Percentiles rank a stretch among this genome's conserved stretches.
phyloP scores from a whole-genome alignment of 78 protist genomes.

The Fonticula alba region DNA sequence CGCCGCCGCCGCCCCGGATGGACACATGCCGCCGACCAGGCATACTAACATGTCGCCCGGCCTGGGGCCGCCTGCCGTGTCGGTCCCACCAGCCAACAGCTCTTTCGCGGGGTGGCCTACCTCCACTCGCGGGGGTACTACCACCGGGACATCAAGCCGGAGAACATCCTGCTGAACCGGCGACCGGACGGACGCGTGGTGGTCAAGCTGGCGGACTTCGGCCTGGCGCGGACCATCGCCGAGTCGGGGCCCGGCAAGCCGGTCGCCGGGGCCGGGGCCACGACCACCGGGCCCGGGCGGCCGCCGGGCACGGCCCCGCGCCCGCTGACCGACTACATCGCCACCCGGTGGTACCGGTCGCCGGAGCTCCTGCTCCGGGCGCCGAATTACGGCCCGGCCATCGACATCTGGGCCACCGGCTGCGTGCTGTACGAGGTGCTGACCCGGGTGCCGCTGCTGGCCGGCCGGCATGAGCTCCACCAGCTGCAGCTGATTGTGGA shows the following conservation, averaged over 20 bases:
- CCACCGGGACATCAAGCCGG: slow-evolving; percentile 56
- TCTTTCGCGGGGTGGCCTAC: slow-evolving; percentile 54
- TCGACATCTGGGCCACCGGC: slow-evolving; percentile 56
- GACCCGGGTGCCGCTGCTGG: slow-evolving; percentile 46
- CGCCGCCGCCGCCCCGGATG: too few relatives aligned
- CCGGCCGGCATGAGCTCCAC: slow-evolving; percentile 55
- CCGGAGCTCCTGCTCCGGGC: slow-evolving; percentile 40
- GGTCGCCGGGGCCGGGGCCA: too few relatives aligned
- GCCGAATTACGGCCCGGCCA: not conserved
- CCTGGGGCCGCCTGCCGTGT: too few relatives aligned
- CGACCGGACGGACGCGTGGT: slow-evolving; percentile 14
- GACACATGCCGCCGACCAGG: too few relatives aligned
- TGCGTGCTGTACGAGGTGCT: slow-evolving; percentile 55
- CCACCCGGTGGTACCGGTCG: slow-evolving; percentile 68
- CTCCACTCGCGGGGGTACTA: slow-evolving; percentile 48
- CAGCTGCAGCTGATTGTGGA: slow-evolving; percentile 26
- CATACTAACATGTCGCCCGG: too few relatives aligned
- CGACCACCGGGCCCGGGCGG: too few relatives aligned
- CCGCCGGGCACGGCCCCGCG: not conserved
- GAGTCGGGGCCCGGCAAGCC: too few relatives aligned
- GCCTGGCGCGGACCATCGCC: slow-evolving; percentile 17
- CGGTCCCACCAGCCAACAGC: too few relatives aligned
- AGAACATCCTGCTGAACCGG: too few relatives aligned
- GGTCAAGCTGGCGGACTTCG: slow-evolving; percentile 49
- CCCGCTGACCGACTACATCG: slow-evolving; percentile 55